Evolutionary conservation across 1,139 yeast genomes (phyloP).

Genomic region (Suhomyces wounanorum): DNA sequence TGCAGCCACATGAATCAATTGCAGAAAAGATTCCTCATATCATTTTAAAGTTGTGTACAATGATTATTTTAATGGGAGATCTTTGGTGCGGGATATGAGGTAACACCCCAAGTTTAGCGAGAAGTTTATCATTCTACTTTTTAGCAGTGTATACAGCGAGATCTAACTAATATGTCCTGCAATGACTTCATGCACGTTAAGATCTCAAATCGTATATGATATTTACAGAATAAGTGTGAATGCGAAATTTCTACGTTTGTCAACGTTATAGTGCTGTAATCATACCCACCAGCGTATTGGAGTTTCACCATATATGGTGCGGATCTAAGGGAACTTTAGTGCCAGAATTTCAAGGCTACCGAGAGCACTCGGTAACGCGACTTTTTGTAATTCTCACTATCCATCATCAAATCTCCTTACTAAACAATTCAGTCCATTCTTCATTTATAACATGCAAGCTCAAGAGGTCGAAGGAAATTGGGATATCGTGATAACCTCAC

Average conservation of each 20-base stretch:
- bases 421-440: neutral
- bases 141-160: no score
- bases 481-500: slow-evolving; percentile 65
- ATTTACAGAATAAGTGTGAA: no score
- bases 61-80: neutral
- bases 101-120: neutral
- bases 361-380: neutral
- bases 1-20: neutral
- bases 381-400: neutral
- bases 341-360: neutral
- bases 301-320: no score
- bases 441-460: neutral
- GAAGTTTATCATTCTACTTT: no score
- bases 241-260: no score
- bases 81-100: neutral
- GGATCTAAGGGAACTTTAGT: no score
- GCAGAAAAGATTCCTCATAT: neutral
- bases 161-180: no score
- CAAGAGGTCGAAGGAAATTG: slow-evolving; percentile 48
- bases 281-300: no score
- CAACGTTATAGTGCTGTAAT: no score
- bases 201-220: no score
- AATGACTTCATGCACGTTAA: no score
- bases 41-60: neutral
- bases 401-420: neutral